Evolutionary conservation across 176 grass and related monocot species (phyloP).

Genomic region (Lolium perenne): DNA sequence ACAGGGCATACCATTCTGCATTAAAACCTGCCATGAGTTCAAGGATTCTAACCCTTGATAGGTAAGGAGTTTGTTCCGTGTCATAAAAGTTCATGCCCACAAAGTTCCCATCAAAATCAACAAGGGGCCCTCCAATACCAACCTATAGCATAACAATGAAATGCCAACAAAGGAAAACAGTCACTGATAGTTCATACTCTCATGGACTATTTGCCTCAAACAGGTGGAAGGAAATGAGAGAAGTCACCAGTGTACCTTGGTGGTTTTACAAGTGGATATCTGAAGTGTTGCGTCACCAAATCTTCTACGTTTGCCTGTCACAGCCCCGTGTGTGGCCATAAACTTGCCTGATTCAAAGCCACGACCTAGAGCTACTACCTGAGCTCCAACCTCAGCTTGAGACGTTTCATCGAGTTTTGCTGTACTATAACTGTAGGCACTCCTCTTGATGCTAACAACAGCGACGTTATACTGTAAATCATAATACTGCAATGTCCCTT

Average conservation of each 20-base stretch:
- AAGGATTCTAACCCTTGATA: background rate
- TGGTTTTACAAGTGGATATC: background rate
- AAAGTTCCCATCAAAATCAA: background rate
- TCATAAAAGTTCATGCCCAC: background rate
- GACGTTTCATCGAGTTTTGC: background rate
- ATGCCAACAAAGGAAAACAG: background rate
- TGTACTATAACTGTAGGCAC: background rate
- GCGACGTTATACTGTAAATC: background rate
- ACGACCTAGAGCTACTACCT: background rate
- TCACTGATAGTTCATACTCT: background rate
- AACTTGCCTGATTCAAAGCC: background rate
- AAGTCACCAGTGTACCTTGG: slow-evolving; percentile 1
- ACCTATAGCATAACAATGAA: background rate
- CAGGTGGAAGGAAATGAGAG: background rate
- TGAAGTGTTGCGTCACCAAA: background rate
- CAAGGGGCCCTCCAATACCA: background rate
- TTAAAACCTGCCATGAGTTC: background rate
- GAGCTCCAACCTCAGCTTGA: background rate
- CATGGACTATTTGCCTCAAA: too few species aligned
- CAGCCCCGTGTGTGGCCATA: background rate
- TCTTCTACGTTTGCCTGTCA: background rate
- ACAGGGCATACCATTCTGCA: background rate
- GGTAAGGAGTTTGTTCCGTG: background rate
- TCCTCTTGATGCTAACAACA: background rate
- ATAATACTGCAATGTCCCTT: background rate